Evolutionary conservation across 371 early-diverging fungal species (phyloP), one percentile per base, ranked within the genome.

Genomic region (Dinochytrium kinnereticum): DNA sequence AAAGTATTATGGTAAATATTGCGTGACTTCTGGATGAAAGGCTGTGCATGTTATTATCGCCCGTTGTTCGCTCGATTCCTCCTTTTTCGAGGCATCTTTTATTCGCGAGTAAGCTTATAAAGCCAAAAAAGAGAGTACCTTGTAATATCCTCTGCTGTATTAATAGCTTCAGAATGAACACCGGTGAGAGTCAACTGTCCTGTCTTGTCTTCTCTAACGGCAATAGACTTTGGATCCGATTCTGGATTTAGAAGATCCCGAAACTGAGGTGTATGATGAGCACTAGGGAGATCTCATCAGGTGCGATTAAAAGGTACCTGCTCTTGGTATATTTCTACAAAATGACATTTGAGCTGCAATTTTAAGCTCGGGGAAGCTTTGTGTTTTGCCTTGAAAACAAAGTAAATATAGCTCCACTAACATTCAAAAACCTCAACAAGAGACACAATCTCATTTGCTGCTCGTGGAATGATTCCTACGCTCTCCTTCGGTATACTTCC

Each of bases 271-370:
- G n/a, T n/a, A n/a, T n/a, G n/a, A n/a, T n/a, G n/a, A n/a, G n/a
- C n/a, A n/a, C n/a, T n/a, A n/a, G n/a, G n/a, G n/a, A n/a, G n/a
- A n/a, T n/a, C n/a, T n/a, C n/a, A n/a, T n/a, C n/a, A n/a, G n/a
- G n/a, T n/a, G n/a, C n/a, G n/a, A n/a, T n/a, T n/a, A n/a, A n/a
- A n/a, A n/a, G n/a, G 0, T 24, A 80, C 80, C 73, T 83, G 82
- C 68, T 85, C 85, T 69, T 85, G 83, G 66, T 85, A 85, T 7
- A 85, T 81, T 64, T 85, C 85, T 26, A 85, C 55, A 70, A 83
- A 83, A 0, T 78, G 79, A 34, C 81, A 76, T 17, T 51, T 49
- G 26, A 81, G 34, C 2, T 40, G 57, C 49, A 74, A 76, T 2
- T 69, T 50, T 34, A 77, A 38, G 7, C 57, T 50, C 13, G 74